These are phyloP conservation scores for Avicennia marina DNA, from an alignment of 257 asterid species.

Conservation along the genomic window DNA sequence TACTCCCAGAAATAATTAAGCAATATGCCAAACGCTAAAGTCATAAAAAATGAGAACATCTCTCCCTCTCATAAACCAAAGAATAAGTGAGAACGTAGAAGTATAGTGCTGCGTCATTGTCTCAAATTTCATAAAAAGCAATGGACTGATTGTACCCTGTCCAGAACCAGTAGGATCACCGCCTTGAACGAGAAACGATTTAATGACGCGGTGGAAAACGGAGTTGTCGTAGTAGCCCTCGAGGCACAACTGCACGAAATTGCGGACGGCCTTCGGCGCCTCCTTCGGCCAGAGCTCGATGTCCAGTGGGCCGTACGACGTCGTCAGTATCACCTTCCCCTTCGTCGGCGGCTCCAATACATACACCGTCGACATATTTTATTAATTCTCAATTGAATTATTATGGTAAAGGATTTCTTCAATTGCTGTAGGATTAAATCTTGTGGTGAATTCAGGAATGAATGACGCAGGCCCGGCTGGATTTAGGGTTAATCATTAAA, in stretches of 20 bases:
- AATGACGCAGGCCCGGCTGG: no score
- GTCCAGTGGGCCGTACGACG: constrained; percentile 85
- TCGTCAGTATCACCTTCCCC: constrained; percentile 78
- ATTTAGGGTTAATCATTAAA: no score
- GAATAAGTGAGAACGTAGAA: background rate
- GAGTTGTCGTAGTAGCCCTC: constrained; percentile 83
- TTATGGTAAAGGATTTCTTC: background rate
- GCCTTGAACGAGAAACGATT: constrained; percentile 75
- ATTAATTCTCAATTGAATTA: background rate
- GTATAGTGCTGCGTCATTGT: background rate
- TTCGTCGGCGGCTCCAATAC: constrained; percentile 97
- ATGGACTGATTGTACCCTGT: constrained; percentile 38
- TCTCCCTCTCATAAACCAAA: no score
- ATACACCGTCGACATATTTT: constrained; percentile 77
- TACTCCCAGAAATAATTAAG: no score
- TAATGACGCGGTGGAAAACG: constrained; percentile 81
- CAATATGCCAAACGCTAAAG: no score
- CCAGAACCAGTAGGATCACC: constrained; percentile 91
- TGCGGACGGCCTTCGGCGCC: constrained; percentile 94
- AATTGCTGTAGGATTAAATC: no score
- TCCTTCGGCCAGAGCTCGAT: constrained; percentile 98
- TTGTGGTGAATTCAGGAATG: no score
- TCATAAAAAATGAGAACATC: no score
- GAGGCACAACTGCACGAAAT: constrained; percentile 93
- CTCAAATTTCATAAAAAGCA: background rate